phyloP scores from a whole-genome alignment of 805 yeast genomes.

The Pichia eremophila region DNA sequence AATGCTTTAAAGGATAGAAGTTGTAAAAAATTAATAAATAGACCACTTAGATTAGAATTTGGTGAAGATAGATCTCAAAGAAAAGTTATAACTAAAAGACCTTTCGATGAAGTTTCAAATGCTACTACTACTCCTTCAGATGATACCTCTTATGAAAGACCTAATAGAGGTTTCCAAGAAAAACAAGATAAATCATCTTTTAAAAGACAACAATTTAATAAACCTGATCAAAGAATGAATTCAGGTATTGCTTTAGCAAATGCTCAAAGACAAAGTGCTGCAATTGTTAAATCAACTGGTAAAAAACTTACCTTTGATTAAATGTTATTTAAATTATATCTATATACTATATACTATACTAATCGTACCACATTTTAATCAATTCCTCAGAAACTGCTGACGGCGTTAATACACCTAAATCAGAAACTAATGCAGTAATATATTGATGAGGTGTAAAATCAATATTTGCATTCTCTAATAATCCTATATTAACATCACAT shows the following conservation, averaged over 20 bases:
- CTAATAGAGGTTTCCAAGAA: slow-evolving; percentile 16
- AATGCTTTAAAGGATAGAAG: slow-evolving; percentile 67
- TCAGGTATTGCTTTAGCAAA: slow-evolving; percentile 82
- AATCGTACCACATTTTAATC: slow-evolving; percentile 97
- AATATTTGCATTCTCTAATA: slow-evolving; percentile 43
- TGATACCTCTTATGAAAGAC: not conserved
- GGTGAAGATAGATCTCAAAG: slow-evolving; percentile 82
- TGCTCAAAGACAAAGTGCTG: slow-evolving; percentile 84
- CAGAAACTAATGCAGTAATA: slow-evolving; percentile 92
- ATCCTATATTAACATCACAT: slow-evolving; percentile 22
- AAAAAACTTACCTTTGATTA: slow-evolving; percentile 65
- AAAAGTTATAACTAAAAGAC: slow-evolving; percentile 18
- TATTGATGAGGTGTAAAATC: slow-evolving; percentile 96
- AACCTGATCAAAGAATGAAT: slow-evolving; percentile 40
- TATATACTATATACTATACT: slow-evolving; percentile 7
- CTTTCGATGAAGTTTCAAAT: not conserved
- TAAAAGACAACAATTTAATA: slow-evolving; percentile 7
- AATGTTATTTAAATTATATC: no score
- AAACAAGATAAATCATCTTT: slow-evolving; percentile 17
- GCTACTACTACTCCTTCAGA: not conserved
- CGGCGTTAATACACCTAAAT: slow-evolving; percentile 92
- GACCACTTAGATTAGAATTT: slow-evolving; percentile 77
- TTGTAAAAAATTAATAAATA: slow-evolving; percentile 56
- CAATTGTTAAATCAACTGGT: slow-evolving; percentile 85
- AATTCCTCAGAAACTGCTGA: slow-evolving; percentile 97